Conservation (phyloP, 2,329 filamentous ascomycete species). For the Cladophialophora yegresii region DNA sequence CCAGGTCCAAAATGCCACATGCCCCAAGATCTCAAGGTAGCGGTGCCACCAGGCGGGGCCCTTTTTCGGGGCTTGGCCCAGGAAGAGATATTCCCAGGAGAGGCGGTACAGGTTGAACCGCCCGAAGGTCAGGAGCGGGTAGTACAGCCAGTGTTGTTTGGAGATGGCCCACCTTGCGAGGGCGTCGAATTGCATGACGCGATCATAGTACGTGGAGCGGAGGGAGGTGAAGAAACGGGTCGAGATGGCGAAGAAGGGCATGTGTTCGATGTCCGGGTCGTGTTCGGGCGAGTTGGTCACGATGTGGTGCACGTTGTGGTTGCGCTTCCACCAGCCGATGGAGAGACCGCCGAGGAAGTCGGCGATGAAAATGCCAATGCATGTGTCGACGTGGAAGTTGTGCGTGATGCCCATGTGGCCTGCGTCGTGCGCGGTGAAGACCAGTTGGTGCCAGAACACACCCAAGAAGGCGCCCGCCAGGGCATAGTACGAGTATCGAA, state of each 20-base stretch:
- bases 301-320: conserved; percentile 95
- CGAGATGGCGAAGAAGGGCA: conserved; percentile 85
- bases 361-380: conserved; percentile 86
- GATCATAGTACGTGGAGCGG: conserved; percentile 79
- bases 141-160: conserved; percentile 82
- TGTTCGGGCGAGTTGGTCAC: conserved; percentile 94
- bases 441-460: conserved; percentile 88
- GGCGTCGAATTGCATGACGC: conserved; percentile 74
- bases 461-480: conserved; percentile 75
- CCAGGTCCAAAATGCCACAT: conserved; percentile 81
- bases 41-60: conserved; percentile 82
- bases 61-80: conserved; percentile 68
- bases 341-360: conserved; percentile 88
- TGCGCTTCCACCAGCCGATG: conserved; percentile 95
- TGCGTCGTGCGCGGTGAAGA: conserved; percentile 91
- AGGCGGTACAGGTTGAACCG: conserved; percentile 85
- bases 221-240: conserved; percentile 75
- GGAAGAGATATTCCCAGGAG: conserved; percentile 75
- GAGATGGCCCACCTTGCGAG: conserved; percentile 69
- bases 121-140: conserved; percentile 75
- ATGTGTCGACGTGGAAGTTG: conserved; percentile 76
- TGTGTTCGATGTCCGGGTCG: conserved; percentile 90
- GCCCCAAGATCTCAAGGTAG: conserved; percentile 74
- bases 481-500: conserved; percentile 67
- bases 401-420: conserved; percentile 98